Percentiles rank a stretch among this genome's conserved stretches.
Evolutionary conservation across 208 protist species (phyloP).

Genomic region (Herpetomonas samuelpessoai): DNA sequence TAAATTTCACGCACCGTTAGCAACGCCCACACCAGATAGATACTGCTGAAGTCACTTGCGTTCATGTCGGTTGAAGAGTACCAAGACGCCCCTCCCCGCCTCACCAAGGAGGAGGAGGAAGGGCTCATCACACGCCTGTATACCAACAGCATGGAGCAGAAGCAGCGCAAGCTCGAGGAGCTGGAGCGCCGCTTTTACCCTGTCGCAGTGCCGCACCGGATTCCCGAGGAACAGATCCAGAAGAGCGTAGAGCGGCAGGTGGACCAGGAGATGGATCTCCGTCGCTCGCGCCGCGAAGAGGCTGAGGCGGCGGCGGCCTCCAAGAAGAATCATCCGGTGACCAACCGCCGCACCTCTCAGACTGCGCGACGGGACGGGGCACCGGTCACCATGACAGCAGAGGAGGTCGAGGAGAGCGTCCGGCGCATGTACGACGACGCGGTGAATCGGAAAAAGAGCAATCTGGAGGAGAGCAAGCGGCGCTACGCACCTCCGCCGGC

Average conservation of each 20-base stretch:
- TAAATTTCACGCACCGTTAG: too few relatives aligned
- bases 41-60: too few relatives aligned
- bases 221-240: slow-evolving; percentile 55
- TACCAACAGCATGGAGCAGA: slow-evolving; percentile 44
- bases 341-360: not conserved
- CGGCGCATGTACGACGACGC: slow-evolving; percentile 71
- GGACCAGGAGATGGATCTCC: slow-evolving; percentile 68
- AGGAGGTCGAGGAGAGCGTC: slow-evolving; percentile 48
- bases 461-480: slow-evolving; percentile 54
- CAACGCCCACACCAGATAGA: too few relatives aligned
- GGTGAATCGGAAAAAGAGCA: slow-evolving; percentile 47
- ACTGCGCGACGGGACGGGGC: slow-evolving; percentile 2
- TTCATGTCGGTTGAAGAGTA: slow-evolving; percentile 1
- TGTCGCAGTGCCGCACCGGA: slow-evolving; percentile 26
- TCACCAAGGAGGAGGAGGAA: slow-evolving; percentile 54
- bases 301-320: slow-evolving; percentile 21
- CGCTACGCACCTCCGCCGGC: slow-evolving; percentile 38
- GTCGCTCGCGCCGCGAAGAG: slow-evolving; percentile 36
- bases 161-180: slow-evolving; percentile 40
- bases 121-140: slow-evolving; percentile 69
- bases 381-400: slow-evolving; percentile 14
- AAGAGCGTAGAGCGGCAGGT: slow-evolving; percentile 75
- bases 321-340: slow-evolving; percentile 4
- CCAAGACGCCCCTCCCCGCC: slow-evolving; percentile 1
- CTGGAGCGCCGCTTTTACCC: slow-evolving; percentile 81